phyloP scores from a whole-genome alignment of 345 rosid species.

The Diplotaxis tenuifolia region DNA sequence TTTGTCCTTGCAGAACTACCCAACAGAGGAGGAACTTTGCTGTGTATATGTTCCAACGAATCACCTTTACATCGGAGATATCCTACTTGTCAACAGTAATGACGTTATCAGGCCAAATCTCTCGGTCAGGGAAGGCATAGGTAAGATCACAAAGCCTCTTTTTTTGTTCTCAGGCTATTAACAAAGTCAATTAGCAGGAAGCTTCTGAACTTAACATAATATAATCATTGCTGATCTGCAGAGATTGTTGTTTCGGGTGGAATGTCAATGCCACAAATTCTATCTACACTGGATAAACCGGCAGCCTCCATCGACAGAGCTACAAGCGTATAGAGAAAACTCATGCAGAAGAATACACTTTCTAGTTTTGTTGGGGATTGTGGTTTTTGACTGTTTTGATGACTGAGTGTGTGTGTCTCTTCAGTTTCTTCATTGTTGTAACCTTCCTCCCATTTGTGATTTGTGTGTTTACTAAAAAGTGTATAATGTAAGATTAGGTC shows the following conservation, averaged over 20 bases:
- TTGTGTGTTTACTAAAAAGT: slow-evolving; percentile 28
- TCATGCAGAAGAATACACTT: slow-evolving; percentile 3
- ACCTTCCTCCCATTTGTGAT: slow-evolving; percentile 20
- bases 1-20: slow-evolving; percentile 56
- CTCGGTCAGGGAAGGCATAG: slow-evolving; percentile 96
- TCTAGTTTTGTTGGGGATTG: background rate
- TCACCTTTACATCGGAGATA: slow-evolving; percentile 96
- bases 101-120: slow-evolving; percentile 95
- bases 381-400: slow-evolving; percentile 11
- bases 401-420: slow-evolving; percentile 22
- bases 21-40: slow-evolving; percentile 92
- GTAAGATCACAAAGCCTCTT: slow-evolving; percentile 44
- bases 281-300: slow-evolving; percentile 60
- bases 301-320: slow-evolving; percentile 34
- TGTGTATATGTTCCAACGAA: slow-evolving; percentile 98
- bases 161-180: background rate
- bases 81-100: slow-evolving; percentile 73
- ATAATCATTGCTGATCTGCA: slow-evolving; percentile 38
- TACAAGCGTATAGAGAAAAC: slow-evolving; percentile 32
- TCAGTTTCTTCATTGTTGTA: slow-evolving; percentile 21
- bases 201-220: background rate
- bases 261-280: slow-evolving; percentile 96
- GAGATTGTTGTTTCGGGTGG: slow-evolving; percentile 98
- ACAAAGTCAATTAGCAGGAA: background rate
- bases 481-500: slow-evolving; percentile 36